phyloP scores from a whole-genome alignment of 306 rosid genomes.

The Glycine tomentella region DNA sequence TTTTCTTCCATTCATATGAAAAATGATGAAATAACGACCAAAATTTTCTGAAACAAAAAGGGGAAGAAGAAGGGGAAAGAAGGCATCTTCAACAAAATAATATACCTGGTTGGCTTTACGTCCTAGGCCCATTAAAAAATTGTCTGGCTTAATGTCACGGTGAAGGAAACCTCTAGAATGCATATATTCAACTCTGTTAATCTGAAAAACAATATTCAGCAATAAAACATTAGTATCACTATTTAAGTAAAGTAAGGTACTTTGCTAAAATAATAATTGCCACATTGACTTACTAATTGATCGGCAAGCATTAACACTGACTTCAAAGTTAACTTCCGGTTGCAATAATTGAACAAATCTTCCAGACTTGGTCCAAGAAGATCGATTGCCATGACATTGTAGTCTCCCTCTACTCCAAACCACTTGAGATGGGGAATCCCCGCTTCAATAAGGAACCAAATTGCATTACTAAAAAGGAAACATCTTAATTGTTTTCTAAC shows the following conservation, averaged over 20 bases:
- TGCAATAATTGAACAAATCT: slow-evolving; percentile 97
- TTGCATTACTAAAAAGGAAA: slow-evolving; percentile 50
- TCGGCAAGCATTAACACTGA: slow-evolving; percentile 98
- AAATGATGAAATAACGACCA: slow-evolving; percentile 25
- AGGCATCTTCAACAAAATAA: slow-evolving; percentile 39
- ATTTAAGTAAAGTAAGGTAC: slow-evolving; percentile 20
- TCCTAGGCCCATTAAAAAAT: slow-evolving; percentile 98
- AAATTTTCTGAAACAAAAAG: slow-evolving; percentile 22
- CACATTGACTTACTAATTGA: slow-evolving; percentile 78
- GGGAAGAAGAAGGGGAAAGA: slow-evolving; percentile 22
- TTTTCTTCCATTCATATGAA: background rate
- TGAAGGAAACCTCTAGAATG: slow-evolving; percentile 99
- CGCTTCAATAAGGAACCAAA: slow-evolving; percentile 65
- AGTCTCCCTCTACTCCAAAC: slow-evolving; percentile 99
- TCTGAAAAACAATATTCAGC: slow-evolving; percentile 59
- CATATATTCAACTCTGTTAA: slow-evolving; percentile 98
- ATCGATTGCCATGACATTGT: slow-evolving; percentile 93
- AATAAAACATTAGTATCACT: slow-evolving; percentile 34
- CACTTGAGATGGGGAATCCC: slow-evolving; percentile 98
- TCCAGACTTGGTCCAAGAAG: slow-evolving; percentile 99
- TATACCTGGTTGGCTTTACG: slow-evolving; percentile 98
- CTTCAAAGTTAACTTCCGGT: slow-evolving; percentile 87
- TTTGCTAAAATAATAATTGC: slow-evolving; percentile 30
- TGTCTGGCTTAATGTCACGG: slow-evolving; percentile 99
- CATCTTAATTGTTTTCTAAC: slow-evolving; percentile 35